A percentile compares a stretch with the other conserved stretches of the same genome.
phyloP scores from a whole-genome alignment of 1,284 basidiomycete species.

The Ceratobasidium sp. region DNA sequence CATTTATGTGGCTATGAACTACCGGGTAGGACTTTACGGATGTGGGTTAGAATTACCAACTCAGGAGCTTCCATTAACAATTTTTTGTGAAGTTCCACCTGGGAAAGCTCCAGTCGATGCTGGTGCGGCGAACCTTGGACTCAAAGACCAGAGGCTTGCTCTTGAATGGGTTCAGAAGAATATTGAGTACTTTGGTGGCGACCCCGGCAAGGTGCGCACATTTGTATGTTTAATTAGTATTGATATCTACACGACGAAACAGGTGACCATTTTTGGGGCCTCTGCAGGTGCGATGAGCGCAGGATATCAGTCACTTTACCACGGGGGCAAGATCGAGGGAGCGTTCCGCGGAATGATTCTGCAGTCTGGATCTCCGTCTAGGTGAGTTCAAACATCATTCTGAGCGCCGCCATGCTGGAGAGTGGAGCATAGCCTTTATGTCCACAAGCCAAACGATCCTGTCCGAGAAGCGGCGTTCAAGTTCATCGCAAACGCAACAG shows the following conservation, averaged over 20 bases:
- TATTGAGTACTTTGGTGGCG: constrained; percentile 56
- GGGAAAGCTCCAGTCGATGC: constrained; percentile 45
- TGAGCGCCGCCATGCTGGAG: too few species aligned
- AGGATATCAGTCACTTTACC: constrained; percentile 42
- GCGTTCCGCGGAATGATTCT: constrained; percentile 41
- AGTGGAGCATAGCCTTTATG: not conserved
- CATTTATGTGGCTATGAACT: constrained; percentile 49
- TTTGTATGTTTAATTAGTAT: not conserved
- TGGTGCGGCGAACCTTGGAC: constrained; percentile 47
- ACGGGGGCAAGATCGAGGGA: constrained; percentile 36
- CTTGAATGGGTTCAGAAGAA: constrained; percentile 58
- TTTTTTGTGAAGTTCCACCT: constrained; percentile 44
- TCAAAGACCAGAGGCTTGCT: constrained; percentile 54
- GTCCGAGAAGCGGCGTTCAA: constrained; percentile 17
- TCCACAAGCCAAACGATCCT: not conserved
- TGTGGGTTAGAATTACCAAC: constrained; percentile 21
- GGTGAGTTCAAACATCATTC: not conserved
- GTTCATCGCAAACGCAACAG: constrained; percentile 27
- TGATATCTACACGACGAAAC: not conserved
- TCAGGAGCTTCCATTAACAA: constrained; percentile 10
- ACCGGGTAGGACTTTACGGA: constrained; percentile 43
- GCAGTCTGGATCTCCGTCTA: constrained; percentile 39
- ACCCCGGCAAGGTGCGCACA: constrained; percentile 48
- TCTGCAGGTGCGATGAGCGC: constrained; percentile 47
- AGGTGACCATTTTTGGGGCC: constrained; percentile 45